Evolutionary conservation across 768 basidiomycete genomes (phyloP).

Genomic region (Mycena pura): DNA sequence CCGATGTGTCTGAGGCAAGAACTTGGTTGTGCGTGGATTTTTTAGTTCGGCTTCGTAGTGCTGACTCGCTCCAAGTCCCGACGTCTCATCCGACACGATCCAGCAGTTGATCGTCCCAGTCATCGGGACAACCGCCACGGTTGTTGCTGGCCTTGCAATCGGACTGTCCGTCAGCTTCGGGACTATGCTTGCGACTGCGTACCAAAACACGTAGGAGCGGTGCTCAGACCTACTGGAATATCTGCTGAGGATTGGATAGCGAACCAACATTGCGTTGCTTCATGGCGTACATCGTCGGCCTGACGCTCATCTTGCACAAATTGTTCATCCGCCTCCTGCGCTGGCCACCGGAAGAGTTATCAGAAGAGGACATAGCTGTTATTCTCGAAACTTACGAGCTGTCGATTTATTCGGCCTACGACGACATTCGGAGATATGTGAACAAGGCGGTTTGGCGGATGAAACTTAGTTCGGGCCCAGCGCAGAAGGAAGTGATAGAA

Average conservation of each 20-base stretch:
- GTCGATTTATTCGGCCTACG: background rate
- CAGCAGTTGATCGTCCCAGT: background rate
- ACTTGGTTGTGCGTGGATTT: background rate
- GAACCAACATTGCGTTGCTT: too few relatives aligned
- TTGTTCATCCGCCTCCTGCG: slow-evolving; percentile 16
- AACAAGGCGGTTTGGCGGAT: too few relatives aligned
- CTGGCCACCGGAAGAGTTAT: too few relatives aligned
- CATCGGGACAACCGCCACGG: background rate
- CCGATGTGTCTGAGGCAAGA: slow-evolving; percentile 18
- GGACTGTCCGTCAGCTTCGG: slow-evolving; percentile 4
- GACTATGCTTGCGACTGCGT: slow-evolving; percentile 29
- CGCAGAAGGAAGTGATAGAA: too few relatives aligned
- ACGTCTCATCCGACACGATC: background rate
- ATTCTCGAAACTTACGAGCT: background rate
- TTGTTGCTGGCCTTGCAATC: background rate
- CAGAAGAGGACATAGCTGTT: background rate
- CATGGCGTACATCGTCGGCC: slow-evolving; percentile 31
- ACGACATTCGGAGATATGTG: background rate
- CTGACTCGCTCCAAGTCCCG: background rate
- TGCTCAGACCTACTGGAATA: background rate
- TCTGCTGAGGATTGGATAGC: background rate
- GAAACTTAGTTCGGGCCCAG: too few relatives aligned
- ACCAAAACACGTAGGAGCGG: slow-evolving; percentile 31
- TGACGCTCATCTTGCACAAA: slow-evolving; percentile 28
- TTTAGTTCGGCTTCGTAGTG: background rate